These are phyloP conservation scores for Rubroboletus satanas DNA, from an alignment of 768 basidiomycete species.

Conservation along the genomic window DNA sequence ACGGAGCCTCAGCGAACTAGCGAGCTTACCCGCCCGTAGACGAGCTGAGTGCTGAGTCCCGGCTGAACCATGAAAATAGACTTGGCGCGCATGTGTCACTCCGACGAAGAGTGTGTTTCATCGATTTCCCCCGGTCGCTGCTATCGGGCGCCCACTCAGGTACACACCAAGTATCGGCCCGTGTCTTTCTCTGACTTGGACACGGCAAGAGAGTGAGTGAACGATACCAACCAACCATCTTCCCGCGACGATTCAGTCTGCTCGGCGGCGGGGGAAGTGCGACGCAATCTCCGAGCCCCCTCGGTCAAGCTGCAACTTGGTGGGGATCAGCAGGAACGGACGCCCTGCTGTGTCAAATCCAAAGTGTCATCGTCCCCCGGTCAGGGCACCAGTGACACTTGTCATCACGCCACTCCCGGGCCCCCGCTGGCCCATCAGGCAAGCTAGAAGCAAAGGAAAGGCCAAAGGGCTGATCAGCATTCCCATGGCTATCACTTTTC, in stretches of 20 bases:
- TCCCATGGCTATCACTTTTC: too few species aligned
- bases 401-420: background rate
- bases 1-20: background rate
- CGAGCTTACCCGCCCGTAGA: background rate
- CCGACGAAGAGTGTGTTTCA: too few species aligned
- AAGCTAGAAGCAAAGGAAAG: background rate
- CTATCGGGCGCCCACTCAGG: too few species aligned
- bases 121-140: too few species aligned
- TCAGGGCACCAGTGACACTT: too few species aligned
- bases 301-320: background rate
- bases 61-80: too few species aligned
- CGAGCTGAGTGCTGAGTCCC: too few species aligned
- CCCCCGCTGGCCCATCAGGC: background rate
- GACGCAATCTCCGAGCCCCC: background rate
- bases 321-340: constrained; percentile 5
- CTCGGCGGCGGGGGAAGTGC: background rate
- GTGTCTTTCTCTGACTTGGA: too few species aligned
- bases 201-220: too few species aligned
- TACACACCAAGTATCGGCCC: too few species aligned
- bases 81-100: too few species aligned
- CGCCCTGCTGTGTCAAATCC: background rate
- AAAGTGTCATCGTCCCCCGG: background rate
- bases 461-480: background rate
- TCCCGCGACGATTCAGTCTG: background rate
- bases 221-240: too few species aligned